Evolutionary conservation across 768 basidiomycete species (phyloP), one percentile per base, ranked within the genome.

Genomic region (Tulasnella sp.): DNA sequence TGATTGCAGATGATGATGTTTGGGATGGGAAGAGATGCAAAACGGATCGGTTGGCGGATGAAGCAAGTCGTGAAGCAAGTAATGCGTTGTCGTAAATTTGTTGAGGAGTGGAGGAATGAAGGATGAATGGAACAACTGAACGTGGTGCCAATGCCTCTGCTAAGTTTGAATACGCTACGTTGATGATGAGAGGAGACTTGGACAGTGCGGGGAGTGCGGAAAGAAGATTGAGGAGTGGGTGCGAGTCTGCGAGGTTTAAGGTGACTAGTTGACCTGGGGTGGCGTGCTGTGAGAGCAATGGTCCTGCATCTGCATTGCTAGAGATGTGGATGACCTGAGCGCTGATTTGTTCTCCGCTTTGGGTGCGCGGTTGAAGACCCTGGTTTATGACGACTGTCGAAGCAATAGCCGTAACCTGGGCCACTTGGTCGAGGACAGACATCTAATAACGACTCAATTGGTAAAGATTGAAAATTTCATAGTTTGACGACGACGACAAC

Each of bases 11-110:
- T 8, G 82, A 77, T 76, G 90, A 88, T 80, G 62, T 47, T 11
- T 65, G 22, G 9, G 35, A 37, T 7, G 71, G 62, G 44, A 94
- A 97, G 16, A 86, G 88, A 78, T 98, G 96, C 32, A 97, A 83
- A n/a, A 96, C 92, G 5, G 89, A 88, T 76, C 87, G 90, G 71
- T 83, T 83, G 76, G 90, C 87, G 7, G 84, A 79, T 41, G 84
- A 84, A 0, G 96, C 92, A 66, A 98, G 81, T 52, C 89, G 86
- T 67, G 92, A 88, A 16, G 94, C 93, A 19, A 98, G 85, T 40
- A 98, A 81, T 29, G 94, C 91, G 79, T 98, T 89, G 78, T 95
- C 92, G 76, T 96, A 91, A 3, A 94, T 92, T 77, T 94, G 86
- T 78, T 94, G 90, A 3, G 87, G 79, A 0, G 86, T 87, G 40